Base-by-base conservation (phyloP, 2,329 filamentous ascomycete genomes). In the Gnomoniopsis smithogilvyi region DNA sequence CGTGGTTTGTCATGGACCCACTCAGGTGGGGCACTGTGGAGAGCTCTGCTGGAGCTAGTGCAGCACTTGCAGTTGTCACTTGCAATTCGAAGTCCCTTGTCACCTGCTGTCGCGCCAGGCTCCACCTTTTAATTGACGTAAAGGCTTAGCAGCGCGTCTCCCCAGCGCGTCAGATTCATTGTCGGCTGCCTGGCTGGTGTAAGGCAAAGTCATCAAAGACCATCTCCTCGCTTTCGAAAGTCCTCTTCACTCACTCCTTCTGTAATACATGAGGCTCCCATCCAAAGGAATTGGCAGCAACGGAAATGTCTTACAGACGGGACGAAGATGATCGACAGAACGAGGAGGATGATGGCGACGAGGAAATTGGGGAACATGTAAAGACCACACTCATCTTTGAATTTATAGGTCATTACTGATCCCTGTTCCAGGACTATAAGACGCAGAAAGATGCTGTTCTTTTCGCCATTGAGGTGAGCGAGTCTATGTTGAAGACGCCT, bases 391-490 rank as follows among this genome's bases (percentile, higher is more conserved):
- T 11, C 24, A 8, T 17, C 12, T 26, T 24, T 19, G 15, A 14
- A 26, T 15, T 6, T 10, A 21, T 36, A 22, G 21, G 34, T 22
- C 48, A 22, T 24, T 17, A 19, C 52, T 57, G 26, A 26, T 30
- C 52, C 1, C 12, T 36, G 38, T 58, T 46, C 12, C 66, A 94
- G 92, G 88, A 86, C 73, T 99, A 95, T 78, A 96, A 93, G 77
- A 83, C 89, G 1, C 88, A 93, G 70, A 97, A 96, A 76, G 95
- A 99, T 86, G 95, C 95, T n/a, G 84, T 98, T n/a, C 81, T 99
- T 24, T 94, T 99, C 71, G 94, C 92, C 15, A 96, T 99, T 67
- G 90, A 98, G 67, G 82, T 98, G 69, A 97, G 90, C 79, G 76
- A 85, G 41, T 92, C 92, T 0, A 99, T 98, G 94, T 78, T 98